Evolutionary conservation across 2,329 filamentous ascomycete genomes (phyloP).

Genomic region (Aspergillus floridensis): DNA sequence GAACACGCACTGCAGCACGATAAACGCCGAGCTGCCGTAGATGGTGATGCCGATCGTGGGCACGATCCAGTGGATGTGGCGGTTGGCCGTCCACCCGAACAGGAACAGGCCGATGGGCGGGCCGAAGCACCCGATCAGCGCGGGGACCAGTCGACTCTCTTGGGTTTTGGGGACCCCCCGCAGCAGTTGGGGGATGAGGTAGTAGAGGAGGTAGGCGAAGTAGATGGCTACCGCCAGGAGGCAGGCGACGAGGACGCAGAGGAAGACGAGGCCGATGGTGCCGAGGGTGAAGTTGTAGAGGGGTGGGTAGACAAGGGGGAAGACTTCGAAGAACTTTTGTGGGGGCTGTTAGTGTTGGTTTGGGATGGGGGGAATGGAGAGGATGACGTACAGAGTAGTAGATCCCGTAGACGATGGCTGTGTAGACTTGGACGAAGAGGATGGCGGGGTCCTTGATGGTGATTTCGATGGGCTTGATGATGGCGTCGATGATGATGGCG

Average conservation of each 20-base stretch:
- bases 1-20: slow-evolving; percentile 40
- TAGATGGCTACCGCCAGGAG: slow-evolving; percentile 53
- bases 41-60: slow-evolving; percentile 39
- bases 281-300: slow-evolving; percentile 60
- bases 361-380: not conserved
- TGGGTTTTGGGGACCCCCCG: slow-evolving; percentile 30
- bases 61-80: slow-evolving; percentile 28
- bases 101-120: slow-evolving; percentile 58
- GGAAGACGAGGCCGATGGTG: slow-evolving; percentile 58
- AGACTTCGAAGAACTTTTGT: slow-evolving; percentile 59
- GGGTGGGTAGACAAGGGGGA: slow-evolving; percentile 60
- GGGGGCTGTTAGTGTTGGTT: not conserved
- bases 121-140: slow-evolving; percentile 51
- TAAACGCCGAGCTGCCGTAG: slow-evolving; percentile 33
- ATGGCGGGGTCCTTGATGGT: slow-evolving; percentile 63
- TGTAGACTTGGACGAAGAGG: slow-evolving; percentile 61
- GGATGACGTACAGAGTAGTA: slow-evolving; percentile 37
- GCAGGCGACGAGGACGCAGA: slow-evolving; percentile 58
- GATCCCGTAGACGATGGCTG: slow-evolving; percentile 53
- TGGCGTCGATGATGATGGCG: slow-evolving; percentile 39
- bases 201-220: slow-evolving; percentile 51
- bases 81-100: slow-evolving; percentile 27
- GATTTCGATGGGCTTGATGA: slow-evolving; percentile 62
- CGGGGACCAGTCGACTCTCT: slow-evolving; percentile 53
- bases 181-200: slow-evolving; percentile 49